Base-by-base conservation (phyloP, 2,329 filamentous ascomycete species). In the Daldinia sp. region DNA sequence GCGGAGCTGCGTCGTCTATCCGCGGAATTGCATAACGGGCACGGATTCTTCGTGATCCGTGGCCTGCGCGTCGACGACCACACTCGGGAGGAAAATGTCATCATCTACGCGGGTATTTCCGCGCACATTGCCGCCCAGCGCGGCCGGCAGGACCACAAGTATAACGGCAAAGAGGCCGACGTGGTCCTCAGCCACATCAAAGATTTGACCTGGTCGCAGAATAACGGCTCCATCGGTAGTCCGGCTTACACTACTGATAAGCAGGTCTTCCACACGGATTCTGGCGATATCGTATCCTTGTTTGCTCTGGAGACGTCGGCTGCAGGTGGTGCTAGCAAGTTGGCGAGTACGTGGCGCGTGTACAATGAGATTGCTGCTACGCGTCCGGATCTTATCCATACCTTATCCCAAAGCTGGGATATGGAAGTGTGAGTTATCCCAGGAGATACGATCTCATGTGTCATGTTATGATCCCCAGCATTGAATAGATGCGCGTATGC, bases 241-340 rank as follows among this genome's bases (percentile, higher is more conserved):
- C 85, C 85, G 0, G 84, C 85, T 0, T 87, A 87, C 72, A 87
- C 85, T 0, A 78, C 82, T 0, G 85, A 88, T 58, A 87, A 86
- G 71, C 86, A 86, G 71, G 82, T 84, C 5, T 89, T 89, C 69
- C 87, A 89, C 71, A 89, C 85, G 0, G 87, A 89, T 68, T 71
- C 73, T 0, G 82, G 86, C 7, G 87, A 90, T 66, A 78, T 89
- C 1, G 80, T 90, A 19, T 83, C 84, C 1, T 76, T 90, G 4
- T 83, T 87, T 49, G 83, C 82, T 0, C 79, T 88, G 1, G 77
- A 79, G 15, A 80, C 81, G 9, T 83, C 86, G 0, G 81, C 80
- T 0, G 76, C 77, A 1, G 87, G 87, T 0, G 87, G 87, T 0
- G 77, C 83, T 61, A 88, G 85, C 68, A 83, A 83, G 60, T 73